phyloP scores from a whole-genome alignment of 108 stramenopile genomes.

The Cylindrotheca closterium region DNA sequence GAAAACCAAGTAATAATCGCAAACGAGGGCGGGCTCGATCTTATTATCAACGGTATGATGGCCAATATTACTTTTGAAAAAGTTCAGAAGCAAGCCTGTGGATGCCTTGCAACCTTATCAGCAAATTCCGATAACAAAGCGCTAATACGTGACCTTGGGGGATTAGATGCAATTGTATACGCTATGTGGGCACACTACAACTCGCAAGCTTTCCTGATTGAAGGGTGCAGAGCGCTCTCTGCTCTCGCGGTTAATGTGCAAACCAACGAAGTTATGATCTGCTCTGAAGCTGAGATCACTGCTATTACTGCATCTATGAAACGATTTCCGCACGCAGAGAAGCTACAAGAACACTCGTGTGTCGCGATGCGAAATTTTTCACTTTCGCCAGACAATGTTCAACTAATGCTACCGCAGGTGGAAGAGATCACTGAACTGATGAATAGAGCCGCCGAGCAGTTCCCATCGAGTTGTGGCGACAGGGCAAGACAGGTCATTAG shows the following conservation, averaged over 20 bases:
- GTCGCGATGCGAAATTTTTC: constrained; percentile 39
- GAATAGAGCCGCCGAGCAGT: constrained; percentile 20
- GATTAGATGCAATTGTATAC: constrained; percentile 39
- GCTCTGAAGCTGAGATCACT: constrained; percentile 27
- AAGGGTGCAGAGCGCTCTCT: constrained; percentile 40
- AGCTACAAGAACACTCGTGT: constrained; percentile 39
- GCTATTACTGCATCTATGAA: constrained; percentile 46
- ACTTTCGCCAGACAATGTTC: constrained; percentile 33
- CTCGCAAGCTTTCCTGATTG: constrained; percentile 27
- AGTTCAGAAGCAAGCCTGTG: constrained; percentile 55
- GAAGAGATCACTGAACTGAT: constrained; percentile 22
- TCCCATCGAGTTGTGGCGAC: constrained; percentile 24
- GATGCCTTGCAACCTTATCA: constrained; percentile 39
- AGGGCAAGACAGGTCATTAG: constrained; percentile 31
- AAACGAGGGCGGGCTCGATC: constrained; percentile 21
- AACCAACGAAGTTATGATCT: constrained; percentile 40
- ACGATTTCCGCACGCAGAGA: constrained; percentile 28
- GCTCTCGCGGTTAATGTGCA: constrained; percentile 32
- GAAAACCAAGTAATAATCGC: constrained; percentile 34
- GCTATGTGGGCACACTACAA: constrained; percentile 45
- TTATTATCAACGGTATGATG: constrained; percentile 45
- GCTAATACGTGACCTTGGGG: constrained; percentile 34
- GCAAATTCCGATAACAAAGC: constrained; percentile 32
- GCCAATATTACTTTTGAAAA: constrained; percentile 35
- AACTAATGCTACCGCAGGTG: constrained; percentile 12